Evolutionary conservation across 108 stramenopile species (phyloP).

Genomic region (Nitzschia sp.): DNA sequence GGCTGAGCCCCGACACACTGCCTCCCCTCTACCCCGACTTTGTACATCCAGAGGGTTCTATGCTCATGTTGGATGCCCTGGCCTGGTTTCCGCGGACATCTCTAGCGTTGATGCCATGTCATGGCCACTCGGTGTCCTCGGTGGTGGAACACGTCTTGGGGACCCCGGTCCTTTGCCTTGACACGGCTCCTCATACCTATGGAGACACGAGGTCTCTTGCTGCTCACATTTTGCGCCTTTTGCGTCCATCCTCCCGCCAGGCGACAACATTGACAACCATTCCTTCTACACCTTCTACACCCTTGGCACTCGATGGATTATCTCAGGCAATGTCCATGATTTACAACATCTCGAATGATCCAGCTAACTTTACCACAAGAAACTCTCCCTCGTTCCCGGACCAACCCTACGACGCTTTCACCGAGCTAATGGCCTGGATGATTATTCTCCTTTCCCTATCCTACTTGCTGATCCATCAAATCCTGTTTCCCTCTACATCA

Average conservation of each 20-base stretch:
- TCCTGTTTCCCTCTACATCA: too few relatives aligned
- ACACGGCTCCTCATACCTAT: neutral
- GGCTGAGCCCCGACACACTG: slow-evolving; percentile 11
- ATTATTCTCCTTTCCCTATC: neutral
- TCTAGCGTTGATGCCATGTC: slow-evolving; percentile 23
- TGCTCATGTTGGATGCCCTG: slow-evolving; percentile 14
- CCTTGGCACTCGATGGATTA: neutral
- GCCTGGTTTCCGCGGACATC: slow-evolving; percentile 6
- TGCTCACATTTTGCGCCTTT: slow-evolving; percentile 15
- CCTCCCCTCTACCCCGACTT: slow-evolving; percentile 16
- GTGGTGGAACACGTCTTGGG: slow-evolving; percentile 14
- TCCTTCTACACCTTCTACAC: neutral
- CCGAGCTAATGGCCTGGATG: slow-evolving; percentile 30
- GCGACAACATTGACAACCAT: slow-evolving; percentile 7
- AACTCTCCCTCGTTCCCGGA: neutral
- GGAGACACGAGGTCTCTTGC: slow-evolving; percentile 10
- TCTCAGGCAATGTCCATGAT: slow-evolving; percentile 19
- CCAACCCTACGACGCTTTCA: slow-evolving; percentile 23
- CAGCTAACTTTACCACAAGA: neutral
- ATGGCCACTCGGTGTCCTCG: neutral
- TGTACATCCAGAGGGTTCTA: slow-evolving; percentile 17
- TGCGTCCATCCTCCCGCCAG: slow-evolving; percentile 4
- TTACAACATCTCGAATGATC: too few relatives aligned
- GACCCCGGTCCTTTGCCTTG: slow-evolving; percentile 20
- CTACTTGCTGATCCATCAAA: too few relatives aligned